Conservation (phyloP, 2,329 filamentous ascomycete genomes). For the Xylariales sp. region DNA sequence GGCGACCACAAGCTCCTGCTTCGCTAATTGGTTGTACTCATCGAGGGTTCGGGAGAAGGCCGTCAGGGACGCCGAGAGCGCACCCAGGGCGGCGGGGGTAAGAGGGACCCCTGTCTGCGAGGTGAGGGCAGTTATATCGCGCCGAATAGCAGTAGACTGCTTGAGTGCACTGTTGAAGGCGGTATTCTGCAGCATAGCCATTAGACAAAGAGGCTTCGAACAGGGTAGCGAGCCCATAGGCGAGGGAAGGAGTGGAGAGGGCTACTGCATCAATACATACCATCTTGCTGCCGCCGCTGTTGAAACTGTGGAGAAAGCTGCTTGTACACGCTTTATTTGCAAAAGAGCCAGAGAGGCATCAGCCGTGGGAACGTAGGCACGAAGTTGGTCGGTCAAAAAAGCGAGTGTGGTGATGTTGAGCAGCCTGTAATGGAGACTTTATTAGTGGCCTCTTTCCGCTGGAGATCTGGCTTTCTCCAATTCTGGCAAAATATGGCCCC, state of each 20-base stretch:
- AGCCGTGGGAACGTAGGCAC: too few species aligned
- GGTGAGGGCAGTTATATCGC: slow-evolving; percentile 68
- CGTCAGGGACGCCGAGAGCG: slow-evolving; percentile 63
- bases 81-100: slow-evolving; percentile 53
- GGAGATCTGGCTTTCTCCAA: slow-evolving; percentile 3
- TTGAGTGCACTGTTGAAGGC: slow-evolving; percentile 85
- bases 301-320: too few species aligned
- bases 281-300: too few species aligned
- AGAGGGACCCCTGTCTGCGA: slow-evolving; percentile 51
- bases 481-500: too few species aligned
- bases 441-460: not conserved
- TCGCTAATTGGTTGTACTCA: slow-evolving; percentile 81
- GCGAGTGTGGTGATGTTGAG: too few species aligned
- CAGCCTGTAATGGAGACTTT: too few species aligned
- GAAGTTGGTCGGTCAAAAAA: too few species aligned
- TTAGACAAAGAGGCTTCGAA: not conserved
- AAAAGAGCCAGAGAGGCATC: too few species aligned
- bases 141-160: slow-evolving; percentile 76
- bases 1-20: slow-evolving; percentile 81
- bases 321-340: too few species aligned
- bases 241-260: too few species aligned
- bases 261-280: too few species aligned
- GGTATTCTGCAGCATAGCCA: slow-evolving; percentile 50
- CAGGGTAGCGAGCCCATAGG: too few species aligned
- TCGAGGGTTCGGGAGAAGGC: slow-evolving; percentile 87